These are phyloP conservation scores for Harringtonia lauricola DNA, from an alignment of 2,329 filamentous ascomycete genomes.

Conservation along the genomic window DNA sequence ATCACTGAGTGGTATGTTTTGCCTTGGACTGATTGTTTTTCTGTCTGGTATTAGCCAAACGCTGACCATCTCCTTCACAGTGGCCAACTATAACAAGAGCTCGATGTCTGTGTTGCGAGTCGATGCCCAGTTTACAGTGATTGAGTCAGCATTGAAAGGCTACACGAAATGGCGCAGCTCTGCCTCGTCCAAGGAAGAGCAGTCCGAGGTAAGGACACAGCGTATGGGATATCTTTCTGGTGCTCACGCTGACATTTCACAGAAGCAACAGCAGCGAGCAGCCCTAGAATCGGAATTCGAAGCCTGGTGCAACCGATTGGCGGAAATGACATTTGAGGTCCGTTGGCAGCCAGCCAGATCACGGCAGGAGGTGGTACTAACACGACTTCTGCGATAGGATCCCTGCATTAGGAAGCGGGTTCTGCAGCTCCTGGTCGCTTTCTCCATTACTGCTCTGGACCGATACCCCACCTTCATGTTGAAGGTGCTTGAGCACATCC, in stretches of 20 bases:
- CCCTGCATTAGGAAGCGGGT: conserved; percentile 74
- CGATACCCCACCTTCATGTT: conserved; percentile 73
- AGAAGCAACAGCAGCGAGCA: conserved; percentile 40
- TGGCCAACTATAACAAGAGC: conserved; percentile 53
- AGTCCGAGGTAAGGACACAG: conserved; percentile 5
- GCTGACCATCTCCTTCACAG: too few relatives aligned
- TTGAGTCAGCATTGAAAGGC: conserved; percentile 80
- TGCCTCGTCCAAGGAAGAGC: conserved; percentile 1
- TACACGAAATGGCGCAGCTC: conserved; percentile 65
- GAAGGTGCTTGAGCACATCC: conserved; percentile 80
- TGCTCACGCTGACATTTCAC: conserved; percentile 17
- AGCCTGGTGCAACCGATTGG: conserved; percentile 60
- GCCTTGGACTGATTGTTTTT: too few relatives aligned
- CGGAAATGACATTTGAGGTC: conserved; percentile 59
- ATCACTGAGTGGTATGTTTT: conserved; percentile 49
- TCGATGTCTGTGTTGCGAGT: conserved; percentile 65
- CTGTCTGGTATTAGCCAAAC: too few relatives aligned
- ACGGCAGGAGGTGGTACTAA: neutral
- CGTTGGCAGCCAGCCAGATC: too few relatives aligned
- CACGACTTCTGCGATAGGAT: conserved; percentile 37
- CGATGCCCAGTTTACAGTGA: conserved; percentile 81
- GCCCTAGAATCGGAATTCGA: conserved; percentile 55
- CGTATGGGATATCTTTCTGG: too few relatives aligned
- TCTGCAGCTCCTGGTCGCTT: conserved; percentile 71
- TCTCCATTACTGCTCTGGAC: conserved; percentile 71